phyloP scores from a whole-genome alignment of 208 protist genomes.

The Wallacemonas sp. region DNA sequence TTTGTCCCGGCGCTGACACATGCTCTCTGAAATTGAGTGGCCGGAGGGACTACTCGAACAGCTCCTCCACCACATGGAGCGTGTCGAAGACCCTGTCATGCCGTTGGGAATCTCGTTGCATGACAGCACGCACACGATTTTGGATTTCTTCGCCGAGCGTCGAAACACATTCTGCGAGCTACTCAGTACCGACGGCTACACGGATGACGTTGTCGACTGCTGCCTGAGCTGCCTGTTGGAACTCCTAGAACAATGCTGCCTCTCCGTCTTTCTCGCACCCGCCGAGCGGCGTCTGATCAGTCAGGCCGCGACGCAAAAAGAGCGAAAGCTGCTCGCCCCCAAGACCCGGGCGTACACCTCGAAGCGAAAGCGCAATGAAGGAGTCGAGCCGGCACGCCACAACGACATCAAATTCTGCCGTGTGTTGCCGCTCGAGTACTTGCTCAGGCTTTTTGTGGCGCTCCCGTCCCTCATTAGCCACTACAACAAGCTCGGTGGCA shows the following conservation, averaged over 20 bases:
- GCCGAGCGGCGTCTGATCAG: constrained; percentile 48
- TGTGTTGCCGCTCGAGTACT: constrained; percentile 78
- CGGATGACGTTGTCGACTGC: constrained; percentile 41
- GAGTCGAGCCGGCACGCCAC: not conserved
- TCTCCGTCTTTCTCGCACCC: constrained; percentile 58
- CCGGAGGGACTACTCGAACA: constrained; percentile 49
- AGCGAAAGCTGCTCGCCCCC: constrained; percentile 19
- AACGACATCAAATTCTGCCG: constrained; percentile 40
- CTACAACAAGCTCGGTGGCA: constrained; percentile 81
- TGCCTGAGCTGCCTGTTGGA: constrained; percentile 62
- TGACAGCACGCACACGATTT: constrained; percentile 32
- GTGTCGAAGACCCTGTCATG: constrained; percentile 54
- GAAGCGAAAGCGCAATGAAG: constrained; percentile 30
- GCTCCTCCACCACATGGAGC: constrained; percentile 46
- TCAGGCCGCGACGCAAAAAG: constrained; percentile 31
- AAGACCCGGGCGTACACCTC: constrained; percentile 3
- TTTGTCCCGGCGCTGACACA: not conserved
- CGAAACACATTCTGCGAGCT: constrained; percentile 22
- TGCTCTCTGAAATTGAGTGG: constrained; percentile 44
- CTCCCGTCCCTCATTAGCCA: constrained; percentile 76
- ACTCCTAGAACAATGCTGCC: constrained; percentile 74
- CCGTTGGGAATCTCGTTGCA: constrained; percentile 49
- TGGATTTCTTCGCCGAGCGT: constrained; percentile 55
- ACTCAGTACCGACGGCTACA: constrained; percentile 23
- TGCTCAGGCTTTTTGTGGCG: constrained; percentile 75